Conservation (phyloP, 306 rosid species). For the Vigna angularis region DNA sequence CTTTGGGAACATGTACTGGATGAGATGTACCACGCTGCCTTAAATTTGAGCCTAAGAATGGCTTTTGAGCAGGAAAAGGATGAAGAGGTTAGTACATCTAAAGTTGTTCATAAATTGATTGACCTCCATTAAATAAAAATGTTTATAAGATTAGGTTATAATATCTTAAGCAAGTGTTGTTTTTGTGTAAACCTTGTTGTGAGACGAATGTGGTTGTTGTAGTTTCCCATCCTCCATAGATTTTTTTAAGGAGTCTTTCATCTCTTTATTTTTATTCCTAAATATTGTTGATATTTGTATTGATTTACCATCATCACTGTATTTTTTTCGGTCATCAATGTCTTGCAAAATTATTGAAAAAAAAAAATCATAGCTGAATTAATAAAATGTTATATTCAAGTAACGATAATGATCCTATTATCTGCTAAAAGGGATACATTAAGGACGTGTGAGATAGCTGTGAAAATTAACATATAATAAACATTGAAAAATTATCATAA, state of each 20-base stretch:
- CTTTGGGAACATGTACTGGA: constrained; percentile 77
- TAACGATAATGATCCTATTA: background rate
- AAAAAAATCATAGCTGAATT: background rate
- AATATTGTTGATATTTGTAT: background rate
- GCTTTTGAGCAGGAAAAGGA: constrained; percentile 67
- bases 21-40: constrained; percentile 93
- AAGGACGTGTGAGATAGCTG: background rate
- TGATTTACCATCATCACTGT: background rate
- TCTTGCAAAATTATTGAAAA: background rate
- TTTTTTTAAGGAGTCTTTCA: background rate
- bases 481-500: too few relatives aligned
- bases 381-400: background rate
- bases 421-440: background rate
- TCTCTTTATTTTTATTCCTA: background rate
- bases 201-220: constrained; percentile 1
- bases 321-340: background rate
- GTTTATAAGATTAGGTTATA: constrained; percentile 1
- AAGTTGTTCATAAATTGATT: constrained; percentile 18
- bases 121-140: background rate
- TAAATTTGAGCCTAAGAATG: constrained; percentile 72
- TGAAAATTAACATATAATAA: too few relatives aligned
- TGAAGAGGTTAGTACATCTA: constrained; percentile 65
- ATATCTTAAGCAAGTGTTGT: constrained; percentile 16
- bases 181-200: constrained; percentile 14
- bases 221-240: constrained; percentile 6